Base-by-base conservation (phyloP, 768 basidiomycete genomes). In the Naematelia encephala region DNA sequence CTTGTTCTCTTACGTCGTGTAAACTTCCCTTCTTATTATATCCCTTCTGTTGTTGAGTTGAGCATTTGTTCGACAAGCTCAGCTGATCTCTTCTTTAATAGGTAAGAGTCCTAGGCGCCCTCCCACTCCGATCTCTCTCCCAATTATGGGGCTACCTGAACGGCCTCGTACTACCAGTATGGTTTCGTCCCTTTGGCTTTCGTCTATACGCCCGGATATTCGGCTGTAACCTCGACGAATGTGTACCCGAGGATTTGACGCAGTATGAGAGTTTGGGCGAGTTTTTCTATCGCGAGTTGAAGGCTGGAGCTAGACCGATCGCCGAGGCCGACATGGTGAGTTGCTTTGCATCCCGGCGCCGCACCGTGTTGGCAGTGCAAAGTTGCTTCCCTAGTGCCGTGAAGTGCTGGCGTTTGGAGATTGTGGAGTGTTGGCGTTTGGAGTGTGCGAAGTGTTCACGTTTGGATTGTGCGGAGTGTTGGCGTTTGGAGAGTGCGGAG, bases 121-220 rank as follows among this genome's bases (percentile, higher is more conserved):
- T 99, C 1, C 96, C 96, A 0, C 83, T 98, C 4, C 86, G 93
- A 43, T 91, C 91, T 61, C 85, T 97, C 73, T 98, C 94, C n/a
- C 87, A 93, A 1, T 78, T 98, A 4, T 98, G 94, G 92, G 96
- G 96, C 4, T 93, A 92, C 77, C 70, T 98, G 61, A 99, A 97
- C 80, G 89, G 88, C 1, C 82, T 93, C 62, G 88, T 91, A 67
- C 84, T 99, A 4, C 96, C 96, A 27, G 82, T 93, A 60, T 99
- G 92, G 93, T 83, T 91, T 78, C 83, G 96, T n/a, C 92, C 92
- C 2, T 84, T 85, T 72, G 90, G 93, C 34, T 85, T 92, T 80
- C 84, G 85, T 58, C 69, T 93, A 49, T 99, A 97, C 73, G 84
- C 91, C 16, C 84, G 80, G 67, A 81, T 85, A n/a, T 99, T 99